Base-by-base conservation (phyloP, 345 rosid species). In the Moringa oleifera region DNA sequence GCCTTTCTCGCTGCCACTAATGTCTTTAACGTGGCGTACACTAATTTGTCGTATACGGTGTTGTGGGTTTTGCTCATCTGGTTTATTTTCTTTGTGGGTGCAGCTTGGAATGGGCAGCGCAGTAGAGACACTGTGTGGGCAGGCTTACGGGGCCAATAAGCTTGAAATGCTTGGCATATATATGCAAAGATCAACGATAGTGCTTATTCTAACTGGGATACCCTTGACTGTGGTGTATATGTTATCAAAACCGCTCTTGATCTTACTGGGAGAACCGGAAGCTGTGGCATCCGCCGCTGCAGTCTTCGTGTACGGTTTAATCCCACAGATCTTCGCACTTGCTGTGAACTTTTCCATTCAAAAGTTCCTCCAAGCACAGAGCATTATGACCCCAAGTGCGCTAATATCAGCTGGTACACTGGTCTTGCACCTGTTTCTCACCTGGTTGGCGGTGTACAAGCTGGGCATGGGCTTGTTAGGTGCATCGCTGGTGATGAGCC, bases 31-130 rank as follows among this genome's bases (percentile, higher is more conserved):
- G 16, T 41, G 16, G 9, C 47, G 16, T 41, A 41, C 47, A 7
- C 47, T 16, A 41, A 16, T 16, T 41, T 41, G 47, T 41, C 16
- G 7, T 41, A 16, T 41, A 6, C 16, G 47, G 47, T 41, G 9
- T 41, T 6, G 47, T 41, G 16, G 16, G 7, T 41, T 41, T 6
- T 41, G 7, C 47, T 16, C 47, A 41, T 41, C 47, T 16, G 9
- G 47, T 41, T 7, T 6, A 2, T 49, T 49, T 49, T 49, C 18
- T 49, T 17, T 16, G 52, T 33, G 37, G 5, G 37, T 11, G 51
- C 58, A 75, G 82, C 66, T 79, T 5, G 85, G 85, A 16, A 78
- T 81, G 92, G 92, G 92, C 73, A 86, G 92, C 22, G 92, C 92
- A 0, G 89, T 81, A 20, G 89, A 83, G 65, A 86, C 92, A 0